Evolutionary conservation across 2,329 filamentous ascomycete genomes (phyloP).

Genomic region (Scedosporium minutisporum): DNA sequence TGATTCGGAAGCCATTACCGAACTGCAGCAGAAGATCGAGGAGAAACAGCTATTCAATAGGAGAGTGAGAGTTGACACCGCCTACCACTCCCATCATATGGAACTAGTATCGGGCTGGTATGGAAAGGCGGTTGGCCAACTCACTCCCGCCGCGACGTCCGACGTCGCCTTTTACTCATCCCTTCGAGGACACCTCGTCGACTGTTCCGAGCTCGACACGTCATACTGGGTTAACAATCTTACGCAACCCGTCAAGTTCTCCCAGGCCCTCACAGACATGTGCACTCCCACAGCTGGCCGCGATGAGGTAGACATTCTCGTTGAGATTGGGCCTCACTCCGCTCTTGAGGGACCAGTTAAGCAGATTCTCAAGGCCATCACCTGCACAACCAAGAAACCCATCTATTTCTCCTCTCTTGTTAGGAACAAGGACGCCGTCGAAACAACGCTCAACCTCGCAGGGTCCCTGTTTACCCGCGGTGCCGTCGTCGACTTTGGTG

Average conservation of each 20-base stretch:
- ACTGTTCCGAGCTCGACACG: slow-evolving; percentile 17
- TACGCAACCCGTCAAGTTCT: slow-evolving; percentile 33
- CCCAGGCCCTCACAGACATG: slow-evolving; percentile 27
- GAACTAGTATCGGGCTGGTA: slow-evolving; percentile 16
- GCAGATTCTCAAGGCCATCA: slow-evolving; percentile 21
- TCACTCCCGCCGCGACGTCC: slow-evolving; percentile 15
- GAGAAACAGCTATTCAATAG: slow-evolving; percentile 12
- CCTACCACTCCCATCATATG: slow-evolving; percentile 25
- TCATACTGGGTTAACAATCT: slow-evolving; percentile 39
- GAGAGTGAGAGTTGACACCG: slow-evolving; percentile 11
- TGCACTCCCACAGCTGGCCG: slow-evolving; percentile 16
- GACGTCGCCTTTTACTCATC: slow-evolving; percentile 3
- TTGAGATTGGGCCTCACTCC: slow-evolving; percentile 32
- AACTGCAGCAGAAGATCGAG: background rate
- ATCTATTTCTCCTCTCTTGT: slow-evolving; percentile 30
- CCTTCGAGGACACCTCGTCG: slow-evolving; percentile 9
- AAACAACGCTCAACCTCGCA: slow-evolving; percentile 32
- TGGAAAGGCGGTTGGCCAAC: slow-evolving; percentile 12
- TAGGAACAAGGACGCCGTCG: slow-evolving; percentile 40
- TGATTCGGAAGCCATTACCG: slow-evolving; percentile 16
- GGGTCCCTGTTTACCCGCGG: slow-evolving; percentile 35
- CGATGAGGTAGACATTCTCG: slow-evolving; percentile 22
- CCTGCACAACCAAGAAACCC: slow-evolving; percentile 9
- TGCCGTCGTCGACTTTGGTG: slow-evolving; percentile 29
- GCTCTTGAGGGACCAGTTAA: slow-evolving; percentile 25